Conservation (phyloP, 345 rosid species). For the Ailanthus altissimus region DNA sequence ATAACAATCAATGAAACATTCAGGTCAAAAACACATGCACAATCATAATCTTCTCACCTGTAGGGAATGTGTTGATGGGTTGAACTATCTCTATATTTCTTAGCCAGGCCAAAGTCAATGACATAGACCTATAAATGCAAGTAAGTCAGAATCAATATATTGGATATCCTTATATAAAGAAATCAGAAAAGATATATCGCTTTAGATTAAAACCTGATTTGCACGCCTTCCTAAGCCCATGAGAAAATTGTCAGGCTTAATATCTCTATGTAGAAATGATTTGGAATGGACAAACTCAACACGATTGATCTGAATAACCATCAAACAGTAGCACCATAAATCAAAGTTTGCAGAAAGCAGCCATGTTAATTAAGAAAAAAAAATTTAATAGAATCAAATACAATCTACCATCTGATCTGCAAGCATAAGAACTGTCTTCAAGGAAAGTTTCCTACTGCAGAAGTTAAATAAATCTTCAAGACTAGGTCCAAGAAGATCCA, state of each 20-base stretch:
- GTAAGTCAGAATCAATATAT: not conserved
- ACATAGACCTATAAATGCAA: slow-evolving; percentile 58
- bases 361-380: not conserved
- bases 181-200: not conserved
- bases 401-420: slow-evolving; percentile 92
- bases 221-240: slow-evolving; percentile 98
- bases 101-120: slow-evolving; percentile 94
- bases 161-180: slow-evolving; percentile 1
- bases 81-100: slow-evolving; percentile 81
- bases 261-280: slow-evolving; percentile 94
- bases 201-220: slow-evolving; percentile 60
- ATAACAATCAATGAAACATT: not conserved
- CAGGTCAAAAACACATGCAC: not conserved
- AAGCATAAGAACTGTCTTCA: slow-evolving; percentile 97
- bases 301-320: slow-evolving; percentile 67
- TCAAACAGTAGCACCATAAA: slow-evolving; percentile 1
- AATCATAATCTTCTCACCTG: slow-evolving; percentile 45
- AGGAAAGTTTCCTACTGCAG: slow-evolving; percentile 75
- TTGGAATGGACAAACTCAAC: slow-evolving; percentile 89
- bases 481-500: slow-evolving; percentile 98
- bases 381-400: not conserved
- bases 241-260: slow-evolving; percentile 92
- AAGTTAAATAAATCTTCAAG: slow-evolving; percentile 94
- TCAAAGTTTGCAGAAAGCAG: not conserved
- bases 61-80: slow-evolving; percentile 93